These are phyloP conservation scores for Populus tremula DNA, from an alignment of 345 rosid species.

Conservation along the genomic window DNA sequence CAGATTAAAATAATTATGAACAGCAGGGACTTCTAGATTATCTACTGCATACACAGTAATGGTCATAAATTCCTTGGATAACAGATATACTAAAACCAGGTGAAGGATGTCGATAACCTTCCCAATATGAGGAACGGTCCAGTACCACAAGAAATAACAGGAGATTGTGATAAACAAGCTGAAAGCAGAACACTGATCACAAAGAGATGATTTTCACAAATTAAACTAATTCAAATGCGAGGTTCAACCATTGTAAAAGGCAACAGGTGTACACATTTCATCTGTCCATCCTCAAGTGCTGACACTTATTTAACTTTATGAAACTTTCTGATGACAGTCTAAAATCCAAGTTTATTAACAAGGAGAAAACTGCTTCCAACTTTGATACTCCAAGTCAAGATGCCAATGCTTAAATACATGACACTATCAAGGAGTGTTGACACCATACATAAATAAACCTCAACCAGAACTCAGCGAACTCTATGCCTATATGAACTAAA, in stretches of 20 bases:
- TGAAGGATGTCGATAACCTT: background rate
- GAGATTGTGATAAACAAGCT: background rate
- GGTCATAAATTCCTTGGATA: background rate
- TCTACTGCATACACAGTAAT: background rate
- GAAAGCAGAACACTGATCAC: background rate
- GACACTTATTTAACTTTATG: background rate
- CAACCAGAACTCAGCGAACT: constrained; percentile 2
- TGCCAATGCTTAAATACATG: background rate
- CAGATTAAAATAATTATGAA: background rate
- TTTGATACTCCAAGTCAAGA: background rate
- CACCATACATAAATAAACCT: background rate
- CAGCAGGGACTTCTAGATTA: background rate
- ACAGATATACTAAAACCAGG: background rate
- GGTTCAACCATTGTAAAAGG: background rate
- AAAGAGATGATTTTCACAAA: background rate
- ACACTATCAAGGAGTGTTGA: background rate
- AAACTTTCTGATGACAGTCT: background rate
- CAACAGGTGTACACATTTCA: background rate
- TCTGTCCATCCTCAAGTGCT: background rate
- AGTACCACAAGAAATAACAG: background rate
- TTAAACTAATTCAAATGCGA: background rate
- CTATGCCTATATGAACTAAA: background rate
- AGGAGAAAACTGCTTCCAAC: background rate
- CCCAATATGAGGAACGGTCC: background rate
- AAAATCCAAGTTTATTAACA: background rate